phyloP scores from a whole-genome alignment of 1,139 yeast species.

The Hansenula sp. region DNA sequence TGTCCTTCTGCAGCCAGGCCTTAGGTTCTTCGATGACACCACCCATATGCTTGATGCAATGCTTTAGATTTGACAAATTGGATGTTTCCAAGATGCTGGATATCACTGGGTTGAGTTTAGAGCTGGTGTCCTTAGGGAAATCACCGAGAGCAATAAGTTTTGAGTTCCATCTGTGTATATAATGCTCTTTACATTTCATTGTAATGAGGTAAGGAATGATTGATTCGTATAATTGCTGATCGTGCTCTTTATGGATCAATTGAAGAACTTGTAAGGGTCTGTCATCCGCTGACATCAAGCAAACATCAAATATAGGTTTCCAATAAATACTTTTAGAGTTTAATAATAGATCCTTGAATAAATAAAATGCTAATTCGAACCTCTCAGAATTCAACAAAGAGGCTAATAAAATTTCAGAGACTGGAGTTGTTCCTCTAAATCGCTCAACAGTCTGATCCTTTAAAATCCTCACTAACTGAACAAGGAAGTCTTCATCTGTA shows the following conservation, averaged over 20 bases:
- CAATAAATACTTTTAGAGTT: not conserved
- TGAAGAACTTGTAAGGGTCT: not conserved
- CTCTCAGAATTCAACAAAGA: not conserved
- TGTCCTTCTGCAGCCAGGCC: not conserved
- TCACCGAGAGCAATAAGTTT: not conserved
- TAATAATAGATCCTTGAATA: not conserved
- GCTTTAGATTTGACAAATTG: not conserved
- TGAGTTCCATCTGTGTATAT: not conserved
- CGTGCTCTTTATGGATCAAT: not conserved
- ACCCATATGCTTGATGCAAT: not conserved
- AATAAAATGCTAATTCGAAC: not conserved
- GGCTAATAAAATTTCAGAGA: not conserved
- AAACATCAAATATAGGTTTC: not conserved
- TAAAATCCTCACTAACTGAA: too few species aligned
- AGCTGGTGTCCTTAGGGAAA: not conserved
- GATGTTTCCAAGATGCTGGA: not conserved
- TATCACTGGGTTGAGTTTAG: not conserved
- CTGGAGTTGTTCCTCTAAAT: not conserved
- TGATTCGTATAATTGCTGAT: not conserved
- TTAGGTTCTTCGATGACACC: too few species aligned
- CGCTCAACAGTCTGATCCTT: too few species aligned
- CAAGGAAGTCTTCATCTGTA: not conserved
- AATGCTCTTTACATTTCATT: not conserved
- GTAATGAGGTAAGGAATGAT: not conserved
- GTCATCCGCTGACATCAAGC: not conserved